These are phyloP conservation scores for Stylosanthes scabra DNA, from an alignment of 331 rosid genomes.

Conservation along the genomic window DNA sequence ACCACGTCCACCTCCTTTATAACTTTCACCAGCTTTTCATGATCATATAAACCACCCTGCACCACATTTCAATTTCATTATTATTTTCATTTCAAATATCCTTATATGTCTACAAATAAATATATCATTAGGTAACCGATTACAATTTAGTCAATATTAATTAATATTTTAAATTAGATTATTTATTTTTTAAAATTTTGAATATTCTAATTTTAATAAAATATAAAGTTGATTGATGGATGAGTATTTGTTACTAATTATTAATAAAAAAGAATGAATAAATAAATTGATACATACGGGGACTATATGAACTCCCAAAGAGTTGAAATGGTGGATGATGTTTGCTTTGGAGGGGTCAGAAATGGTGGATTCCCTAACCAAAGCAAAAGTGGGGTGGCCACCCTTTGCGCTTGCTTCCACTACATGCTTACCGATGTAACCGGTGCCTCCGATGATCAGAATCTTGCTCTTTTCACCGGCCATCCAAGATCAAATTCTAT, in stretches of 20 bases:
- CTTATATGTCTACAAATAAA: neutral
- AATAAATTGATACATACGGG: constrained; percentile 40
- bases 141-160: no score
- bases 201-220: no score
- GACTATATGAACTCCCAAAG: constrained; percentile 65
- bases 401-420: constrained; percentile 82
- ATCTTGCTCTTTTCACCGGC: constrained; percentile 81
- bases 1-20: constrained; percentile 88
- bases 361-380: constrained; percentile 68
- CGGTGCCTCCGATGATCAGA: constrained; percentile 91
- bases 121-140: no score
- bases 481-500: constrained; percentile 39
- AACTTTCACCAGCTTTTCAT: constrained; percentile 74
- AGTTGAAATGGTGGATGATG: constrained; percentile 59
- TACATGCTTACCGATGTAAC: constrained; percentile 76
- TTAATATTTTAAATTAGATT: no score
- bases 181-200: no score
- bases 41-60: constrained; percentile 80
- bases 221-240: no score
- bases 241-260: no score
- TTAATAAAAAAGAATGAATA: neutral
- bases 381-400: constrained; percentile 77
- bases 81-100: neutral
- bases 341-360: constrained; percentile 65
- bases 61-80: neutral